These are phyloP conservation scores for Eutrema japonicum DNA, from an alignment of 345 rosid species.

Conservation along the genomic window DNA sequence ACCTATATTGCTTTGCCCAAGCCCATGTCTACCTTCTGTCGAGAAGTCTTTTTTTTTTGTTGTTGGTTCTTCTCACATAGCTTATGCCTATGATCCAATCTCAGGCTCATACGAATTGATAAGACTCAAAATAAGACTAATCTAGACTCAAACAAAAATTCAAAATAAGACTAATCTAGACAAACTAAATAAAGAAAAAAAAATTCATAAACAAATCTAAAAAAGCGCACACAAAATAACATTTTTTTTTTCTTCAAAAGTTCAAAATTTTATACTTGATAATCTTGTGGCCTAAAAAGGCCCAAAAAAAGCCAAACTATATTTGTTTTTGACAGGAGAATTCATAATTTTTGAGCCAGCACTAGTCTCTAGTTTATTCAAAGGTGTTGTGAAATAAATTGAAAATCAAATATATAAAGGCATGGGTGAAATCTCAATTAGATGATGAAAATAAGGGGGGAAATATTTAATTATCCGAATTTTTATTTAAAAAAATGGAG, in stretches of 20 bases:
- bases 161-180: background rate
- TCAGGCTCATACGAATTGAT: too few species aligned
- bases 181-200: background rate
- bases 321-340: background rate
- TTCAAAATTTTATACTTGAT: background rate
- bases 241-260: background rate
- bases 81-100: too few species aligned
- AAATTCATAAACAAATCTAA: too few species aligned
- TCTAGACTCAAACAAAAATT: too few species aligned
- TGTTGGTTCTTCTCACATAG: too few species aligned
- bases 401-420: background rate
- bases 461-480: background rate
- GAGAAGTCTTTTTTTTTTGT: too few species aligned
- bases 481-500: background rate
- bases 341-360: background rate
- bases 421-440: conserved; percentile 6
- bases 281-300: conserved; percentile 19
- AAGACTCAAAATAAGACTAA: too few species aligned
- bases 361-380: background rate
- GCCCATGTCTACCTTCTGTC: too few species aligned
- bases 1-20: too few species aligned
- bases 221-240: too few species aligned
- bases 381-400: background rate
- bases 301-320: background rate
- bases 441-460: conserved; percentile 5